Percentiles rank a stretch among this genome's conserved stretches.
These are phyloP conservation scores for Penicillium sp. DNA, from an alignment of 2,329 filamentous ascomycete species.

Conservation along the genomic window DNA sequence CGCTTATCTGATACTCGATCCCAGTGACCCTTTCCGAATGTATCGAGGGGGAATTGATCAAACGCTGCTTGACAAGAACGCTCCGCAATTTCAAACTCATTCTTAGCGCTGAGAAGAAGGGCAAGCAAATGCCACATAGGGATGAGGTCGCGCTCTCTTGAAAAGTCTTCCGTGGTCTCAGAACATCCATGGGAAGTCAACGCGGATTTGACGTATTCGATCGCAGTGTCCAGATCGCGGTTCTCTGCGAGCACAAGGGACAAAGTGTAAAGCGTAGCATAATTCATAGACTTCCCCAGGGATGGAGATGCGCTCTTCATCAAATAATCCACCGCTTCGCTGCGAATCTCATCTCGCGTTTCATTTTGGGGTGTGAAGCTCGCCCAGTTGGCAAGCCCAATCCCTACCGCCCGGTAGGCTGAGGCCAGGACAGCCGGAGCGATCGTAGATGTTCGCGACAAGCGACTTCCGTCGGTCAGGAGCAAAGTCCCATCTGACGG, in stretches of 20 bases:
- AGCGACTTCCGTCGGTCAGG: conserved; percentile 13
- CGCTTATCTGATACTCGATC: conserved; percentile 35
- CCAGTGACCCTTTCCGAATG: conserved; percentile 61
- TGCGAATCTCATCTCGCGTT: conserved; percentile 65
- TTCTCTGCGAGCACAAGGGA: conserved; percentile 83
- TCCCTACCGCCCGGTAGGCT: conserved; percentile 77
- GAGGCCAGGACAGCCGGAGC: conserved; percentile 58
- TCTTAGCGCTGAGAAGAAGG: conserved; percentile 75
- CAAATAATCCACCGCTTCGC: conserved; percentile 69
- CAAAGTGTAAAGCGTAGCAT: conserved; percentile 73
- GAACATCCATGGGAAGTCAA: conserved; percentile 50
- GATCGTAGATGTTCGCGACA: conserved; percentile 35
- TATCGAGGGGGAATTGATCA: conserved; percentile 73
- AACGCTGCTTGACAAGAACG: conserved; percentile 85
- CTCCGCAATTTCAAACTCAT: conserved; percentile 74
- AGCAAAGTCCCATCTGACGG: conserved; percentile 18
- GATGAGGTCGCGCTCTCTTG: conserved; percentile 51
- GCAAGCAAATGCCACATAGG: conserved; percentile 89
- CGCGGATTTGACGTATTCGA: conserved; percentile 73
- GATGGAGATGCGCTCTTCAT: conserved; percentile 65
- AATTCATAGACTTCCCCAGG: conserved; percentile 59
- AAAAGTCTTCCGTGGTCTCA: conserved; percentile 24
- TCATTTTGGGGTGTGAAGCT: conserved; percentile 70
- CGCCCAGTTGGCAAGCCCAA: conserved; percentile 83
- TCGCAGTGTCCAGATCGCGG: conserved; percentile 70